Evolutionary conservation across 768 basidiomycete genomes (phyloP).

Genomic region (Leccinum longicurvipes): DNA sequence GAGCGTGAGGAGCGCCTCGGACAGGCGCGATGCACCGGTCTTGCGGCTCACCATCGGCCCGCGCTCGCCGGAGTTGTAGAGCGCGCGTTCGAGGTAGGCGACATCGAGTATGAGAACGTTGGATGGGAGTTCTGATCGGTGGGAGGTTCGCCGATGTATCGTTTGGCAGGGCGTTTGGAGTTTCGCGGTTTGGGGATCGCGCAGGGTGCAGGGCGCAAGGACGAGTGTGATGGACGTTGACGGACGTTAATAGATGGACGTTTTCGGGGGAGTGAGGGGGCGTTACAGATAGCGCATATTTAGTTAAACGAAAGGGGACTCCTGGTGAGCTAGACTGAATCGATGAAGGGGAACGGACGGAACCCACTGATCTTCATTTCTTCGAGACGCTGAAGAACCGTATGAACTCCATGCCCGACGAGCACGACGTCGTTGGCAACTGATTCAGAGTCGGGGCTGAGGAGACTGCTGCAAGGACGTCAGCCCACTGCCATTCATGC

Average conservation of each 20-base stretch:
- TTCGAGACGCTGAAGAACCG: slow-evolving; percentile 59
- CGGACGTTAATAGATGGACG: neutral
- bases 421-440: slow-evolving; percentile 67
- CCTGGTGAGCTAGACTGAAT: neutral
- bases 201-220: neutral
- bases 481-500: neutral
- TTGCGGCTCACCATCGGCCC: slow-evolving; percentile 60
- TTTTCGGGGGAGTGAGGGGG: too few relatives aligned
- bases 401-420: slow-evolving; percentile 57
- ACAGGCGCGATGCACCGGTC: slow-evolving; percentile 48
- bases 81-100: slow-evolving; percentile 56
- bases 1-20: slow-evolving; percentile 58
- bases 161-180: neutral
- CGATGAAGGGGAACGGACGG: neutral
- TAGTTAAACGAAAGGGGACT: neutral
- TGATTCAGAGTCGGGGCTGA: slow-evolving; percentile 75
- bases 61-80: slow-evolving; percentile 57
- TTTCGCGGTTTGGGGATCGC: neutral
- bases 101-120: slow-evolving; percentile 71
- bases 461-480: slow-evolving; percentile 51
- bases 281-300: neutral
- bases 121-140: slow-evolving; percentile 60
- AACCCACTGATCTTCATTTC: slow-evolving; percentile 78
- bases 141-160: neutral
- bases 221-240: neutral